Conservation (phyloP, 495 filamentous ascomycete species). For the Echria macrotheca region DNA sequence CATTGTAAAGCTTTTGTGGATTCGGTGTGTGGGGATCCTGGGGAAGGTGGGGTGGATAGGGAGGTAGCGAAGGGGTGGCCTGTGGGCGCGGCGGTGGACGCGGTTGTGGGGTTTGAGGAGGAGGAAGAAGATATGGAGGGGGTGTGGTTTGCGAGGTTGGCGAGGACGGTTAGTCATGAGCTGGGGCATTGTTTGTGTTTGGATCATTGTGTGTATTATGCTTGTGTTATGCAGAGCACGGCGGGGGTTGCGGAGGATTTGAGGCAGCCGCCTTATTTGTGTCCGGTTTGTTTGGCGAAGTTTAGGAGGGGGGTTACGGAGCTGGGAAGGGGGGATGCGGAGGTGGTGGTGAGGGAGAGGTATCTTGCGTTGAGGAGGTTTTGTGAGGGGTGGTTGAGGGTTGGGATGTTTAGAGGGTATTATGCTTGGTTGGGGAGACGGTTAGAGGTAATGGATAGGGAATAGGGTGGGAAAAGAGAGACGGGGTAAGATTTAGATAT, state of each 20-base stretch:
- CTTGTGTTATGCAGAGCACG: constrained; percentile 64
- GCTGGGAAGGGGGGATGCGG: constrained; percentile 13
- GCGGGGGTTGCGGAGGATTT: constrained; percentile 56
- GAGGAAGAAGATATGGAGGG: too few species aligned
- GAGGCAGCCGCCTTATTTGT: constrained; percentile 62
- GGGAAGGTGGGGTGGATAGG: neutral
- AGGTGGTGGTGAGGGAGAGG: constrained; percentile 26
- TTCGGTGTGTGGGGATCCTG: constrained; percentile 18
- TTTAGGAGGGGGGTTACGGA: constrained; percentile 28
- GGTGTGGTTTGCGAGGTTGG: constrained; percentile 54
- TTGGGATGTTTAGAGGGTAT: constrained; percentile 40
- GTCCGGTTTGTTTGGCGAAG: constrained; percentile 58
- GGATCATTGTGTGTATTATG: constrained; percentile 63
- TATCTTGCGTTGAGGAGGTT: constrained; percentile 41
- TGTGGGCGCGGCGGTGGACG: neutral
- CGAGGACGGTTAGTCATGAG: constrained; percentile 57
- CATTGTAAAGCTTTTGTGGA: constrained; percentile 53
- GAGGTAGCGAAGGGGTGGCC: constrained; percentile 4
- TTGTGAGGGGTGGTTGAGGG: constrained; percentile 35
- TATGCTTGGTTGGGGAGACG: constrained; percentile 33
- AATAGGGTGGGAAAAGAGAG: too few species aligned
- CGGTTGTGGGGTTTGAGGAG: neutral
- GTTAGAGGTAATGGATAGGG: constrained; percentile 8
- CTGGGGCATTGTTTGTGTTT: constrained; percentile 63
- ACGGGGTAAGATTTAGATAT: neutral